Evolutionary conservation across 208 protist species (phyloP), one percentile per base, ranked within the genome.

Genomic region (Naegleria fowleri): DNA sequence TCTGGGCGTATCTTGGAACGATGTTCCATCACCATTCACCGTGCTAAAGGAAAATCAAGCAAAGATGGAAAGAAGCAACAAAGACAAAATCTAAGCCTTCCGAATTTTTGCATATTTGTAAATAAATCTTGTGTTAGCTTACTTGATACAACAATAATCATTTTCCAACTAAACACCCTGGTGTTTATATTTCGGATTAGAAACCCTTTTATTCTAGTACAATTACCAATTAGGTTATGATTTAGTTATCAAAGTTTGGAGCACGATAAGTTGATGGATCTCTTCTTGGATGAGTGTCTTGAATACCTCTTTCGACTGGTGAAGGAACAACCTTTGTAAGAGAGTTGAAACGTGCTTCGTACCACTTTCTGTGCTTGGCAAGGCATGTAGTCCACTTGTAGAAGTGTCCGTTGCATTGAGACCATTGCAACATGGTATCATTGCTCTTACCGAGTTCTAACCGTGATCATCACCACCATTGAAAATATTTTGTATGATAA

Each of bases 361-460:
- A 87, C 83, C 83, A 87, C 29, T 87, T 87, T 51, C 41, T 51
- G 83, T 87, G 83, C 15, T 87, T 87, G 15, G 15, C 33, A 22
- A 87, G 19, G 38, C 83, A 87, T n/a, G 36, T 87, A 33, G 83
- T 87, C 22, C 15, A 87, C 22, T 51, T 41, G 41, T 52, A 87
- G 22, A 87, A 51, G 33, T 87, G 83, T 48, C 38, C 43, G 19
- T 87, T 52, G 38, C 83, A 87, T 87, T 87, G 83, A 51, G 83
- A 41, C 33, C 83, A 40, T 87, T 87, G 83, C 19, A 51, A 40
- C 83, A 87, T 87, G 40, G 83, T 87, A 15, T 41, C 33, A 39
- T 87, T 87, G 15, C 22, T 87, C 33, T 51, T 40, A 40, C 83
- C 83, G 22, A 87, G 19, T 29, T 41, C 83, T 87, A 33, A 83